These are phyloP conservation scores for Cucumis sativus DNA, from an alignment of 306 rosid genomes.

Conservation along the genomic window Cucumber_9930_V3 NC_026660.2:250001-250500, in stretches of 20 bases:
- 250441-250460: background rate
- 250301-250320: background rate
- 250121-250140: too few species aligned
- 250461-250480: background rate
- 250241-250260: background rate
- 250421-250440: background rate
- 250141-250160: too few species aligned
- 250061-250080: too few species aligned
- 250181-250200: too few species aligned
- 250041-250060: too few species aligned
- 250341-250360: background rate
- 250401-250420: background rate
- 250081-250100: background rate
- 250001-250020: background rate
- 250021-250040: too few species aligned
- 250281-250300: background rate
- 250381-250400: background rate
- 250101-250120: too few species aligned
- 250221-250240: background rate
- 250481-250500: background rate
- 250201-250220: background rate
- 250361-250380: background rate
- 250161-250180: too few species aligned
- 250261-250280: background rate
- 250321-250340: background rate